phyloP scores from a whole-genome alignment of 371 early-diverging fungal species.

The Mortierella sp. region DNA sequence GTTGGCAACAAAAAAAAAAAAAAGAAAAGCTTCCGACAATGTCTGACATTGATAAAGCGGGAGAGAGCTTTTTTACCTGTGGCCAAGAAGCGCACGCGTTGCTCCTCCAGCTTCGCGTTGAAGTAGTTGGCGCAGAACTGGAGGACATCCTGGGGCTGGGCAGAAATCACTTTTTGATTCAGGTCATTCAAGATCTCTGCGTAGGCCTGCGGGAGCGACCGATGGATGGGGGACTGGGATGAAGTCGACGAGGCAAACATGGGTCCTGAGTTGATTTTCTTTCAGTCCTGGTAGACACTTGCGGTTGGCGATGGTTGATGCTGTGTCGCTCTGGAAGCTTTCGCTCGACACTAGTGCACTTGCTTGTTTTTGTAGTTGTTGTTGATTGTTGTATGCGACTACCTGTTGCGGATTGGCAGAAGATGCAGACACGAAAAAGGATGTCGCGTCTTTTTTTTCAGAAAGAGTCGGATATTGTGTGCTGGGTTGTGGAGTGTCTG shows the following conservation, averaged over 20 bases:
- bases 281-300: slow-evolving; percentile 18
- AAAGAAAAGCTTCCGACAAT: neutral
- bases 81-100: slow-evolving; percentile 67
- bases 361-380: neutral
- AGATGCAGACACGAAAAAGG: slow-evolving; percentile 3
- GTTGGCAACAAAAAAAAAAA: neutral
- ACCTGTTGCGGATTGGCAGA: neutral
- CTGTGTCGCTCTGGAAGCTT: slow-evolving; percentile 5
- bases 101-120: slow-evolving; percentile 80
- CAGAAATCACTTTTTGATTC: slow-evolving; percentile 67
- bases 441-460: slow-evolving; percentile 18
- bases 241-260: slow-evolving; percentile 58
- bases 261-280: slow-evolving; percentile 6
- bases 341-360: neutral
- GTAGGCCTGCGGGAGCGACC: slow-evolving; percentile 62
- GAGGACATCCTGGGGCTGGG: slow-evolving; percentile 85
- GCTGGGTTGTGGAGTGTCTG: neutral
- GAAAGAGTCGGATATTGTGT: neutral
- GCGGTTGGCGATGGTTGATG: slow-evolving; percentile 2
- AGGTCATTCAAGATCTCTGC: slow-evolving; percentile 74
- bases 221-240: slow-evolving; percentile 56
- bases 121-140: slow-evolving; percentile 95
- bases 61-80: slow-evolving; percentile 46
- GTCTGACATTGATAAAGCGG: neutral
- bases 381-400: neutral